A percentile compares a stretch with the other conserved stretches of the same genome.
Conservation (phyloP, 75 land plant genomes). For the Sequoiadendron giganteum region DNA sequence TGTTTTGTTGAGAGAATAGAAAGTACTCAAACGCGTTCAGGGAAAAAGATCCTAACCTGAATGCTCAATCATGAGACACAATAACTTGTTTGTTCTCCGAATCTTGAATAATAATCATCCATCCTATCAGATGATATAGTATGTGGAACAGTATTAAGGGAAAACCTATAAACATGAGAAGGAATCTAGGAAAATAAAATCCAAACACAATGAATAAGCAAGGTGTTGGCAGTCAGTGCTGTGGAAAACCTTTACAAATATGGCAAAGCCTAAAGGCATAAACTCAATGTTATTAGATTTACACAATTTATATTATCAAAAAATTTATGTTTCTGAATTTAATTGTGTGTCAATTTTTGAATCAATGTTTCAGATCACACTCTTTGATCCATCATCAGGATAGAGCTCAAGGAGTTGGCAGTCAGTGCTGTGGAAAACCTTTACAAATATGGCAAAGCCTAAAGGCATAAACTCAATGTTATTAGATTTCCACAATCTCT, state of each 20-base stretch:
- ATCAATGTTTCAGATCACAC: too few relatives aligned
- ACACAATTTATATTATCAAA: too few relatives aligned
- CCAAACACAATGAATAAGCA: neutral
- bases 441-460: neutral
- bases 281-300: too few relatives aligned
- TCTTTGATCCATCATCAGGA: too few relatives aligned
- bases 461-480: neutral
- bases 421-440: neutral
- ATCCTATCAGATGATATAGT: neutral
- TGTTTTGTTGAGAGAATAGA: neutral
- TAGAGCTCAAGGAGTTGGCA: too few relatives aligned
- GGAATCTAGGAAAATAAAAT: neutral
- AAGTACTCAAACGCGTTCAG: neutral
- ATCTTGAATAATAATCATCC: neutral
- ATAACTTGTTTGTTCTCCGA: neutral
- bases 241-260: neutral
- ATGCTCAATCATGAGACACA: neutral
- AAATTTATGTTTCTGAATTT: too few relatives aligned
- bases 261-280: neutral
- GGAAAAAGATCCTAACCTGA: neutral
- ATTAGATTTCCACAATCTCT: too few relatives aligned
- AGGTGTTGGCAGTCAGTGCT: neutral
- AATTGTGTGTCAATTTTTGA: too few relatives aligned
- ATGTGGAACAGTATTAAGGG: neutral
- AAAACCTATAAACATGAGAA: neutral